These are phyloP conservation scores for Microdochium trichocladiopsis DNA, from an alignment of 2,329 filamentous ascomycete genomes.

Conservation along the genomic window DNA sequence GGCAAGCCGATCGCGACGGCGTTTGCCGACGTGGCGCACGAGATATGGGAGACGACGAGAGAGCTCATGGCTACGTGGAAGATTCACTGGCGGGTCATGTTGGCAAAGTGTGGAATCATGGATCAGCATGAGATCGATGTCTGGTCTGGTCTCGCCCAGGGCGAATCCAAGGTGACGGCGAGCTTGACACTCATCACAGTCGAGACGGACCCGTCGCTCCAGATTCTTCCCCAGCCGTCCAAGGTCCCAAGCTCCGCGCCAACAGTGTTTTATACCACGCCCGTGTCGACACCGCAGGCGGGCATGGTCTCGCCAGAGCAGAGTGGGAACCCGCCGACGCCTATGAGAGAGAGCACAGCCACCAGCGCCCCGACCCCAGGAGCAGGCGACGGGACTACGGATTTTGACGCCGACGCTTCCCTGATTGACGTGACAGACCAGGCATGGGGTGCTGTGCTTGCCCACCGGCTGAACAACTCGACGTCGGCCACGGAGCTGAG, in stretches of 20 bases:
- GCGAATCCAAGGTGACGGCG: constrained; percentile 42
- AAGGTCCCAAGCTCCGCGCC: constrained; percentile 38
- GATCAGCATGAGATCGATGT: constrained; percentile 56
- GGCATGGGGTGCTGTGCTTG: constrained; percentile 66
- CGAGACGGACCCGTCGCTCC: constrained; percentile 57
- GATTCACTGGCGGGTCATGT: constrained; percentile 70
- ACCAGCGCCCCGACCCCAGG: constrained; percentile 38
- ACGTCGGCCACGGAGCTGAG: constrained; percentile 45
- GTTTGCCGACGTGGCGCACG: constrained; percentile 59
- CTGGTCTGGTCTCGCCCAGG: constrained; percentile 46
- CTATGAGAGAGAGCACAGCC: constrained; percentile 27
- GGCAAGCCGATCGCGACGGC: constrained; percentile 40
- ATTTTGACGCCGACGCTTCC: constrained; percentile 56
- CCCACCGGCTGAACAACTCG: constrained; percentile 58
- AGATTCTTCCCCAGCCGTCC: constrained; percentile 49
- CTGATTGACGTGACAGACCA: constrained; percentile 69
- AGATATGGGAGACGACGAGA: constrained; percentile 73
- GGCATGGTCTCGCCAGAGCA: constrained; percentile 55
- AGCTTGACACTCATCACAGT: constrained; percentile 56
- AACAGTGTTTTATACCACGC: constrained; percentile 49
- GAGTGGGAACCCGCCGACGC: constrained; percentile 41
- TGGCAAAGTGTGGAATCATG: constrained; percentile 66
- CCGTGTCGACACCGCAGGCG: constrained; percentile 60
- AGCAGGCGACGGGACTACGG: constrained; percentile 26
- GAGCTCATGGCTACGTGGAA: constrained; percentile 64